Evolutionary conservation across 306 rosid genomes (phyloP).

Genomic region (Coriaria nepalensis): DNA sequence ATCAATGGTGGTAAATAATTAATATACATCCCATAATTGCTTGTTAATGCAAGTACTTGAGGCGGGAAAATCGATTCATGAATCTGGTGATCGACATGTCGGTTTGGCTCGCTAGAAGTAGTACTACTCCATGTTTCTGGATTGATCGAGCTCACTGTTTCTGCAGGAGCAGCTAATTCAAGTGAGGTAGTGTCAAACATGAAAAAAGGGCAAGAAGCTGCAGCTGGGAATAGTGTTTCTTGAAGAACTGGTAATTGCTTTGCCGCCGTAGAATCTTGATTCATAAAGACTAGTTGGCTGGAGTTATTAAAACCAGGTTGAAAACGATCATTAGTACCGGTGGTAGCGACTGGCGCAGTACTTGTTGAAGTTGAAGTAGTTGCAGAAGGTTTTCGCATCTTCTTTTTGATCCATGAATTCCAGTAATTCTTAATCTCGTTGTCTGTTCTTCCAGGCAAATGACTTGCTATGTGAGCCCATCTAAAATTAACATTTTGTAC

Average conservation of each 20-base stretch:
- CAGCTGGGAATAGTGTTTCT: conserved; percentile 41
- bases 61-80: conserved; percentile 24
- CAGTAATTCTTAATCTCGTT: conserved; percentile 94
- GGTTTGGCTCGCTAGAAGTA: no score
- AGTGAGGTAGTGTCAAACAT: conserved; percentile 63
- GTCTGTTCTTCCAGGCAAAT: conserved; percentile 93
- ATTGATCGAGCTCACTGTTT: conserved; percentile 22
- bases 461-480: conserved; percentile 99
- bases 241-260: conserved; percentile 23
- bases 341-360: conserved; percentile 4
- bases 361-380: conserved; percentile 17
- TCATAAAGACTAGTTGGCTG: conserved; percentile 39
- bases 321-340: conserved; percentile 15
- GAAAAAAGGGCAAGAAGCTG: conserved; percentile 52
- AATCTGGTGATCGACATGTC: no score
- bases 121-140: conserved; percentile 43
- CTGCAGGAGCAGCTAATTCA: conserved; percentile 14
- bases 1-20: conserved; percentile 67
- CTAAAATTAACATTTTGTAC: conserved; percentile 16
- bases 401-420: conserved; percentile 98
- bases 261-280: conserved; percentile 32
- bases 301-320: conserved; percentile 30
- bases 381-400: conserved; percentile 57
- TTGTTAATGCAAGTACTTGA: conserved; percentile 32
- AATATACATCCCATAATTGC: conserved; percentile 23